Percentiles rank a stretch among this genome's conserved stretches.
These are phyloP conservation scores for Pyrenophora seminiperda DNA, from an alignment of 2,329 filamentous ascomycete species.

Conservation along the genomic window DNA sequence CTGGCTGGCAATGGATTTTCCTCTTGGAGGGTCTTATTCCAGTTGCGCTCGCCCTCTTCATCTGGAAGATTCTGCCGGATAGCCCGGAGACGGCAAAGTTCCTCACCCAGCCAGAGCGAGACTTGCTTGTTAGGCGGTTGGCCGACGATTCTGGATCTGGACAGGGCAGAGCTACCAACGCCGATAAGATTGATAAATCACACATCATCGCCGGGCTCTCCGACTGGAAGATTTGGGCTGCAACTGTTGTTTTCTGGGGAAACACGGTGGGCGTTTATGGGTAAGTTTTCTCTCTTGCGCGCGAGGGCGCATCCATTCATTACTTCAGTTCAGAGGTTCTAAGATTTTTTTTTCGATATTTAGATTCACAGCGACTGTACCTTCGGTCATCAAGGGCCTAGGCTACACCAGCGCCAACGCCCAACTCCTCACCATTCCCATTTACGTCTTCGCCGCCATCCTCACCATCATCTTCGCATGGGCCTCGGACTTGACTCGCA, in stretches of 20 bases:
- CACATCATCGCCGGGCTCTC: conserved; percentile 57
- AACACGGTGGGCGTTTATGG: conserved; percentile 47
- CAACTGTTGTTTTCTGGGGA: conserved; percentile 47
- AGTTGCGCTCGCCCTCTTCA: conserved; percentile 48
- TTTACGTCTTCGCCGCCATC: conserved; percentile 52
- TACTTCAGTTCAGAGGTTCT: too few species aligned
- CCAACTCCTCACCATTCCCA: conserved; percentile 51
- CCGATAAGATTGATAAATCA: conserved; percentile 55
- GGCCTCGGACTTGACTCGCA: conserved; percentile 57
- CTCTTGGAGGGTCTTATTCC: conserved; percentile 40
- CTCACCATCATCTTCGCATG: conserved; percentile 52
- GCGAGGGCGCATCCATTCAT: too few species aligned
- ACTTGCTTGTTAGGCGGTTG: conserved; percentile 40
- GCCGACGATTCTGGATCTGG: conserved; percentile 52
- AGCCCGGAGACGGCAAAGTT: conserved; percentile 50
- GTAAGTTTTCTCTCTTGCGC: conserved; percentile 17
- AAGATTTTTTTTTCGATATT: conserved; percentile 29
- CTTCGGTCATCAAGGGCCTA: conserved; percentile 50
- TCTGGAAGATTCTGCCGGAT: conserved; percentile 61
- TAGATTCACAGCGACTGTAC: conserved; percentile 44
- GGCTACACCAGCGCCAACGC: conserved; percentile 50
- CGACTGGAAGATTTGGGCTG: conserved; percentile 46
- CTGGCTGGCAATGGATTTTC: conserved; percentile 46
- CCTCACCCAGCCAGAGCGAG: conserved; percentile 41
- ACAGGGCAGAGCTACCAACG: conserved; percentile 53